Percentiles rank a stretch among this genome's conserved stretches.
Evolutionary conservation across 345 rosid species (phyloP).

Genomic region (Sonneratia alba): DNA sequence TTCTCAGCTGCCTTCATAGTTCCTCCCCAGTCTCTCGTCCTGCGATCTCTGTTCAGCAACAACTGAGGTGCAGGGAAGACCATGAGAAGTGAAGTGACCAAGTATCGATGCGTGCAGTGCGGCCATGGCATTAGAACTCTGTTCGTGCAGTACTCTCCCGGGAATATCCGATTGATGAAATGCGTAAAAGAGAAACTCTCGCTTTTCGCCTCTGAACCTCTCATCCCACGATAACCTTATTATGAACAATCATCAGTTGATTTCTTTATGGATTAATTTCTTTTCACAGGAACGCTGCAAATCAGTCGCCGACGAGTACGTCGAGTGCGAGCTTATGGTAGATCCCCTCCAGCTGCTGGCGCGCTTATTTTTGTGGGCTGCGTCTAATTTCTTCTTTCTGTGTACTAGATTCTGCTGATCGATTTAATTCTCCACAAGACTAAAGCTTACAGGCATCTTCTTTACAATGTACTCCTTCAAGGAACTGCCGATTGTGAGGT

Average conservation of each 20-base stretch:
- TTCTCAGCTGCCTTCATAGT: background rate
- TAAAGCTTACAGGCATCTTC: conserved; percentile 66
- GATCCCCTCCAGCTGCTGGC: background rate
- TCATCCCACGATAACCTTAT: background rate
- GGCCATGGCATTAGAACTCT: conserved; percentile 44
- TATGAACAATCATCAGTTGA: background rate
- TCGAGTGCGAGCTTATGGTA: conserved; percentile 83
- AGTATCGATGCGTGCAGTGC: conserved; percentile 54
- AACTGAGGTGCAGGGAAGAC: background rate
- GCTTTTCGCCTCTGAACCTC: background rate
- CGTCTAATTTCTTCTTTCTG: background rate
- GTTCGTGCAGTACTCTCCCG: conserved; percentile 63
- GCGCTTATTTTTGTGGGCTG: conserved; percentile 1
- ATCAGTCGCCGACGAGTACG: conserved; percentile 62
- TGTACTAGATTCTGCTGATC: conserved; percentile 53
- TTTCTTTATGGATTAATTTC: background rate
- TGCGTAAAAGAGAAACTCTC: conserved; percentile 35
- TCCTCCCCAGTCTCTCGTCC: background rate
- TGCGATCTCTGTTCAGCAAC: background rate
- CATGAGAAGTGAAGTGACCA: conserved; percentile 16
- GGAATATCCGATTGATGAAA: conserved; percentile 68
- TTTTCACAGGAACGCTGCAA: conserved; percentile 46
- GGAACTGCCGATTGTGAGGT: conserved; percentile 43
- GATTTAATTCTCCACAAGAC: conserved; percentile 83
- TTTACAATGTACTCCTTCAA: conserved; percentile 52